Evolutionary conservation across 805 yeast species (phyloP), one percentile per base, ranked within the genome.

Genomic region (Blastobotrys attinorum): DNA sequence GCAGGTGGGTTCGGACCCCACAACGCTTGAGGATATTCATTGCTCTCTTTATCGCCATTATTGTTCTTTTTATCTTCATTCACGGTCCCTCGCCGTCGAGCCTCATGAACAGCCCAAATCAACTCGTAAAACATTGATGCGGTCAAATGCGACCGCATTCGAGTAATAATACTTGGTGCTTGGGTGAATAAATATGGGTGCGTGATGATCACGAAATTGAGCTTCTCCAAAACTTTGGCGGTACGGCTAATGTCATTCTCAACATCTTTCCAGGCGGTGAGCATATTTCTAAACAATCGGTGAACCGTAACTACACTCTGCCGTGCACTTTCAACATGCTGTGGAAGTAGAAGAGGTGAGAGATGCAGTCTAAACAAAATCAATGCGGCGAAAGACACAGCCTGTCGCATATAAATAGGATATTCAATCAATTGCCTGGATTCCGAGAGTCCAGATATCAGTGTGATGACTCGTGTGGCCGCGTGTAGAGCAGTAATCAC

Each of bases 31-130:
- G 50, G 55, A n/a, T 44, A 49, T n/a, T 38, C 42, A 3, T 37
- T 39, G 22, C 48, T 51, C 17, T 38, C 39, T 8, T 39, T 37
- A 11, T 25, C 29, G 7, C 11, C 29, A 10, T 44, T 45, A 6
- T 50, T 45, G 21, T 42, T 48, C 38, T 49, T 42, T 29, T 51
- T 48, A 7, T 56, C 47, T 45, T 52, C 37, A 40, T 40, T 22
- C 33, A 17, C 38, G 15, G 37, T 34, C 15, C 60, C 51, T 43
- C 95, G 69, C 59, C 96, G 71, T 59, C 95, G 72, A 0, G 96
- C 96, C 58, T 89, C 97, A 62, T 89, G 97, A 39, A 89, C 82
- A 60, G 95, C 83, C 88, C 95, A 88, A 10, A 89, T 90, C 42
- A 89, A 70, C 62, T 89, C 97, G 59, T 89, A 89, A 55, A 89